phyloP scores from a whole-genome alignment of 371 early-diverging fungal genomes.

The Circinella umbellata region DNA sequence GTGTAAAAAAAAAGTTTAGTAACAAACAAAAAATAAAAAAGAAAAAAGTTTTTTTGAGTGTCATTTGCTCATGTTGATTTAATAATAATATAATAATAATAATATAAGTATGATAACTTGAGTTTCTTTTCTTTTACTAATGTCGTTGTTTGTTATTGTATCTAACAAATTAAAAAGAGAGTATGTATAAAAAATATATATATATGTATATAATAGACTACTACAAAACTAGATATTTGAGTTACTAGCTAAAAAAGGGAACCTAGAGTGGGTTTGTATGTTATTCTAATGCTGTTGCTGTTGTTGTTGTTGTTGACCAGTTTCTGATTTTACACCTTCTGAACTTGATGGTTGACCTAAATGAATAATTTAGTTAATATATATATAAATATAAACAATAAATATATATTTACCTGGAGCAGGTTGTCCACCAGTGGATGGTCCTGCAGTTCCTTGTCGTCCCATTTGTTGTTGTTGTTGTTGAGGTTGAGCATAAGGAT shows the following conservation, averaged over 20 bases:
- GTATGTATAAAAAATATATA: too few relatives aligned
- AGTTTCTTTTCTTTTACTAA: too few relatives aligned
- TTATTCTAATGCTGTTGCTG: constrained; percentile 4
- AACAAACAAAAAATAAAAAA: constrained; percentile 9
- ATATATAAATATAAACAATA: neutral
- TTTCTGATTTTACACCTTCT: constrained; percentile 13
- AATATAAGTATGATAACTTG: too few relatives aligned
- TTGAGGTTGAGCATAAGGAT: constrained; percentile 19
- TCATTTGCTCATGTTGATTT: constrained; percentile 1
- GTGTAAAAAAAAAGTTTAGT: constrained; percentile 11
- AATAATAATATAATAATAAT: constrained; percentile 5
- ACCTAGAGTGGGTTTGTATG: too few relatives aligned
- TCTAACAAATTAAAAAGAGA: too few relatives aligned
- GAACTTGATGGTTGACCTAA: constrained; percentile 11
- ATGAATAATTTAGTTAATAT: neutral
- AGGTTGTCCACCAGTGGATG: constrained; percentile 5
- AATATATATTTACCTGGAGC: neutral
- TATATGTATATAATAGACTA: neutral
- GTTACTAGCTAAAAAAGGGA: neutral
- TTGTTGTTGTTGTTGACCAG: constrained; percentile 8
- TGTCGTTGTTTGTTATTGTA: too few relatives aligned
- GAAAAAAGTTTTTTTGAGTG: constrained; percentile 4
- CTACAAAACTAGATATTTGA: neutral
- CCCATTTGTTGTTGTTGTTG: constrained; percentile 5
- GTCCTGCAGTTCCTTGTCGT: constrained; percentile 11